Evolutionary conservation across 306 rosid genomes (phyloP).

Genomic region (Vachellia pachyceras): DNA sequence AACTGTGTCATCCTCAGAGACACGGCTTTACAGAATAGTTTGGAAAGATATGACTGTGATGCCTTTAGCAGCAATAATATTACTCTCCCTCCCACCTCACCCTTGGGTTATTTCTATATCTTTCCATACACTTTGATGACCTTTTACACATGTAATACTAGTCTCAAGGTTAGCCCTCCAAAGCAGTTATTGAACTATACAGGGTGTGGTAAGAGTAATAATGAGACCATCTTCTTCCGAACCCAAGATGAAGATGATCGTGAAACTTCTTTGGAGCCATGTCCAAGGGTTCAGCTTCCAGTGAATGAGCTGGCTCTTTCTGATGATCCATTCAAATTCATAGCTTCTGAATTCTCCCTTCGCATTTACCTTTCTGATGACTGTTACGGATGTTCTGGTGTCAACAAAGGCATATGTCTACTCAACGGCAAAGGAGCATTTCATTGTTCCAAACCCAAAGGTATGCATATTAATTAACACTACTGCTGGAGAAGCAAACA

Average conservation of each 20-base stretch:
- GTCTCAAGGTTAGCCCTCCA: background rate
- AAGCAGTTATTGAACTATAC: background rate
- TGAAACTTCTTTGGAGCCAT: background rate
- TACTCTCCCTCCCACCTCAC: constrained; percentile 27
- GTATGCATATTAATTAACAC: constrained; percentile 21
- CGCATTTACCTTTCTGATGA: background rate
- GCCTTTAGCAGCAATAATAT: background rate
- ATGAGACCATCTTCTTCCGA: constrained; percentile 21
- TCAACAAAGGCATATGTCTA: background rate
- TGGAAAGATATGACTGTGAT: background rate
- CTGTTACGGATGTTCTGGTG: background rate
- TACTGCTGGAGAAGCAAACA: no score
- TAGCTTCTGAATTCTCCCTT: constrained; percentile 25
- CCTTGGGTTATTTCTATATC: constrained; percentile 1
- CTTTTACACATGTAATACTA: constrained; percentile 28
- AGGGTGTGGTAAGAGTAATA: background rate
- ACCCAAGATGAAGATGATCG: background rate
- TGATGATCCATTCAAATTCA: background rate
- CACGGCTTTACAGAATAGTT: background rate
- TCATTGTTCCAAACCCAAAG: constrained; percentile 29
- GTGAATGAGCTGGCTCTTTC: background rate
- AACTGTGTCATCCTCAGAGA: background rate
- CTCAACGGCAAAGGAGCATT: background rate
- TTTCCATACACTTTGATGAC: background rate
- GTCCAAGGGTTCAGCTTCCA: constrained; percentile 45